Base-by-base conservation (phyloP, 495 filamentous ascomycete species). In the Penicillium silybi region DNA sequence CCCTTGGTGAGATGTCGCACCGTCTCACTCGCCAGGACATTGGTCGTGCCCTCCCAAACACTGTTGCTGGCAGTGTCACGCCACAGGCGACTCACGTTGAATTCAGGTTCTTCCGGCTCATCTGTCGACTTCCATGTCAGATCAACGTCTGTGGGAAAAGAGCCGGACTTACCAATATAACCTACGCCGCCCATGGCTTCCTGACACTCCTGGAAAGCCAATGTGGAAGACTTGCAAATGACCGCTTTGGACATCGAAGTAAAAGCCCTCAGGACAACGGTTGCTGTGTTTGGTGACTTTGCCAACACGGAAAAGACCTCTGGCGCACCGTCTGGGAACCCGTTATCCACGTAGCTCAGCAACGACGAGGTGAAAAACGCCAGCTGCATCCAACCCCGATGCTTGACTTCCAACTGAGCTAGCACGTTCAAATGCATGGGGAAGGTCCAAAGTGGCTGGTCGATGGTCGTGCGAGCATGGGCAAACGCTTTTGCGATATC, bases 31-130 rank as follows among this genome's bases (percentile, higher is more conserved):
- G 77, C 77, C 27, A 89, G 58, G 7, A 89, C 81, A 52, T 87
- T 83, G 13, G 83, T 87, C 5, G 87, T 89, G 3, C 86, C 86
- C 60, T 89, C 86, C 84, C 86, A 89, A 45, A 88, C 87, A 38
- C 77, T 73, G 29, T 82, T 71, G 4, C 85, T 82, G 13, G 78
- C 74, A 6, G 79, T 80, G 58, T 89, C 85, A 3, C 87, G 73
- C 57, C 81, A 80, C 2, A 89, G 60, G 15, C 85, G 66, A 13
- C 83, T 72, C 6, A 89, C 65, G 44, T 88, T 89, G 48, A 84
- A 62, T 29, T 80, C 78, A 15, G 63, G 60, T 41, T 70, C 68
- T 3, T 70, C 65, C 0, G 63, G 47, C 26, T 70, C 65, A 46
- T 62, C 55, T 59, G n/a, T n/a, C n/a, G 17, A n/a, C 35, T 17